Evolutionary conservation across 2,329 filamentous ascomycete species (phyloP).

Genomic region (Aspergillus brasiliensis): DNA sequence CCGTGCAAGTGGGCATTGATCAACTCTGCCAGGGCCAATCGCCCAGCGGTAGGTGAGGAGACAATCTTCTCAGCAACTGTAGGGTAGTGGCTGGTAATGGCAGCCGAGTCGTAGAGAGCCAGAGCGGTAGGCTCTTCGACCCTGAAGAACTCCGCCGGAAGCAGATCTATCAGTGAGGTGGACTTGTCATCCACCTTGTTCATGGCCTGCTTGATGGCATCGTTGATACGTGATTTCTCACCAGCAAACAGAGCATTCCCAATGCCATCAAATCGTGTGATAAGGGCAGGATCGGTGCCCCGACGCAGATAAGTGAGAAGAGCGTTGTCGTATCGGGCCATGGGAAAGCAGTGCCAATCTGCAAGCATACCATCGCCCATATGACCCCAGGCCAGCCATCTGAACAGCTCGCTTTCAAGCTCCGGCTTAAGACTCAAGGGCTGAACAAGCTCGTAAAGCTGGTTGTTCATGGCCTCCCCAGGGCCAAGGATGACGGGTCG

Average conservation of each 20-base stretch:
- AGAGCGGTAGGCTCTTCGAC: conserved; percentile 69
- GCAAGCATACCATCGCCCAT: conserved; percentile 83
- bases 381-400: conserved; percentile 90
- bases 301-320: conserved; percentile 72
- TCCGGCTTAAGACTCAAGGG: conserved; percentile 57
- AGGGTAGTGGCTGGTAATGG: conserved; percentile 67
- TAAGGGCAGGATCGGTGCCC: conserved; percentile 73
- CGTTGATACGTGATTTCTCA: conserved; percentile 63
- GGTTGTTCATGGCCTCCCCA: conserved; percentile 80
- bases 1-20: conserved; percentile 84
- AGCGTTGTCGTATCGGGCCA: conserved; percentile 73
- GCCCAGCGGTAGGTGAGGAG: conserved; percentile 60
- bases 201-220: conserved; percentile 63
- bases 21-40: conserved; percentile 68
- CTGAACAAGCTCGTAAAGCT: conserved; percentile 72
- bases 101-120: conserved; percentile 72
- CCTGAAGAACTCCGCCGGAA: conserved; percentile 62
- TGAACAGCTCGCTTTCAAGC: conserved; percentile 71
- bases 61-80: conserved; percentile 65
- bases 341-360: conserved; percentile 79
- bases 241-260: conserved; percentile 74
- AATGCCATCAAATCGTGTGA: conserved; percentile 69
- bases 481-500: conserved; percentile 77
- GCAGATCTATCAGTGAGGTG: conserved; percentile 65
- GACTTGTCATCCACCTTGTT: conserved; percentile 57